Base-by-base conservation (phyloP, 139 green algal species). In the Chlamydomonas applanata region DNA sequence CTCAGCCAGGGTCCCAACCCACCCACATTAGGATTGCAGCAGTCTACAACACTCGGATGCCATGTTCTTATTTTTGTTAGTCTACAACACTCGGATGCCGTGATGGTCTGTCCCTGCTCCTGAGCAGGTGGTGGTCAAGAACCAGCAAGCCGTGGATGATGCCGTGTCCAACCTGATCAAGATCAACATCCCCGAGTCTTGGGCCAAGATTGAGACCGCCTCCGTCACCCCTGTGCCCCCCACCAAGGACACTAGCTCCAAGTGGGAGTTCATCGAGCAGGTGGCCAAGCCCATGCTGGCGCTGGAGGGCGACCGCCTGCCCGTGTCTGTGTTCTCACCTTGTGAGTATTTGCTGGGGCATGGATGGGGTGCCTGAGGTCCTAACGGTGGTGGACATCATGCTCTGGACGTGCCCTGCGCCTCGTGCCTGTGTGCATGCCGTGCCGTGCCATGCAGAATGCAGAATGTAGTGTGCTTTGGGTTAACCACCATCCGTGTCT, bases 251-350 rank as follows among this genome's bases (percentile, higher is more conserved):
- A 67, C 72, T 27, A 25, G 45, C 57, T 69, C 61, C 27, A 68
- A 68, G 60, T 46, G 36, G 25, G 72, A 84, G 57, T 89, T 85
- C 70, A 70, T 89, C 17, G 67, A 86, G 60, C 69, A 85, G 60
- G 83, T 90, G 24, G 83, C 84, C 24, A 70, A 62, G 72, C 85
- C 85, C 35, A 82, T 88, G 68, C 69, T 90, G 72, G 73, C 73
- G 14, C 78, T 90, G 79, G 79, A 88, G 79, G 85, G 85, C 3
- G 82, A 90, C 82, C 79, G 78, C 76, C 85, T 90, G 80, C 85
- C 85, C 29, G 85, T 90, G 66, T 81, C 66, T 33, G 81, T 83
- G 35, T 86, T 82, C 57, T 67, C 54, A 45, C 74, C 75, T 49
- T 49, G 40, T 49, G 40, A 49, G 40, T n/a, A n/a, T n/a, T n/a